These are phyloP conservation scores for Fusarium staphyleae DNA, from an alignment of 2,329 filamentous ascomycete genomes.

Conservation along the genomic window DNA sequence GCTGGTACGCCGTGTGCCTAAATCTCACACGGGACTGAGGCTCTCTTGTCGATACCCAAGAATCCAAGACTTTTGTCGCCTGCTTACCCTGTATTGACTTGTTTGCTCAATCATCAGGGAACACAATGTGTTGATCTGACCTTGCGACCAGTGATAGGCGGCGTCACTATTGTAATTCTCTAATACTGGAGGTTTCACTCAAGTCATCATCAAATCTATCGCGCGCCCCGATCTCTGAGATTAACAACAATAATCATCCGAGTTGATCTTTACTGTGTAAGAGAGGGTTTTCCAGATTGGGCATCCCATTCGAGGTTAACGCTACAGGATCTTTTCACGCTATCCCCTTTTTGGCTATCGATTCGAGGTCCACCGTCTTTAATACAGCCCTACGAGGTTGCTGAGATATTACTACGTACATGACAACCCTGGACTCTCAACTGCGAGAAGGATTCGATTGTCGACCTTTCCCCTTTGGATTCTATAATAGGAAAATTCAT, in stretches of 20 bases:
- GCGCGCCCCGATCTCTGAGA: not conserved
- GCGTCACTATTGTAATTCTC: not conserved
- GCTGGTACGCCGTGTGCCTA: no score
- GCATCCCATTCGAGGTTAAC: constrained; percentile 20
- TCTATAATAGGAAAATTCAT: constrained; percentile 31
- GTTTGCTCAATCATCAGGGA: no score
- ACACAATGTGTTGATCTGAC: not conserved
- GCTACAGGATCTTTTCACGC: not conserved
- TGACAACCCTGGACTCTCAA: no score
- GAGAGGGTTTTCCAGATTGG: no score
- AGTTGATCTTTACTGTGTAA: no score
- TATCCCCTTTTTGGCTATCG: constrained; percentile 23
- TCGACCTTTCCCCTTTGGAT: not conserved
- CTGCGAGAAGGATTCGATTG: constrained; percentile 11
- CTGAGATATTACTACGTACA: constrained; percentile 16
- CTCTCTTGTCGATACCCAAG: no score
- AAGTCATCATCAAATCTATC: not conserved
- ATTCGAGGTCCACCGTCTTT: constrained; percentile 33
- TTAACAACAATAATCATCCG: no score
- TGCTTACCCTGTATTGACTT: no score
- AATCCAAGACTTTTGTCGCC: no score
- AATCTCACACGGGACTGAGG: no score
- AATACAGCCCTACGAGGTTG: constrained; percentile 32
- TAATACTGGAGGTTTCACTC: not conserved
- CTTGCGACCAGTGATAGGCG: not conserved